Percentiles rank a stretch among this genome's conserved stretches.
Conservation (phyloP, 176 grass and related monocot species). For the Oryza australiensis region DNA sequence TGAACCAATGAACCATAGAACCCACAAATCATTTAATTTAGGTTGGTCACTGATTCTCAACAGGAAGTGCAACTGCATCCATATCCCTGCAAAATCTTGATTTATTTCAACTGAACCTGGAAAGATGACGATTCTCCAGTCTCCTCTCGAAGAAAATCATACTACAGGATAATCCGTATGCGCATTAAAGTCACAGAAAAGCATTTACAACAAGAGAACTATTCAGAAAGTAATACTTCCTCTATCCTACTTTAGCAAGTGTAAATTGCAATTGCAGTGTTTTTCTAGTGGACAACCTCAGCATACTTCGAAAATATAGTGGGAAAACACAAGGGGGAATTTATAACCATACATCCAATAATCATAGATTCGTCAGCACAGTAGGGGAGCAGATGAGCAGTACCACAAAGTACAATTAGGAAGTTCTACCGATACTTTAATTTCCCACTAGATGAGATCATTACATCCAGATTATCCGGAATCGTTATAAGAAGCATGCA, state of each 20-base stretch:
- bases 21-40: neutral
- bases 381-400: neutral
- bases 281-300: neutral
- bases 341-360: neutral
- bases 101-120: neutral
- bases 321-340: neutral
- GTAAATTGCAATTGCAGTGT: neutral
- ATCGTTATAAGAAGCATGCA: neutral
- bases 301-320: neutral
- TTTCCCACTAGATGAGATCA: neutral
- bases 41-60: neutral
- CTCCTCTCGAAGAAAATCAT: neutral
- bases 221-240: neutral
- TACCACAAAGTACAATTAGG: neutral
- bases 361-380: neutral
- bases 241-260: slow-evolving; percentile 5
- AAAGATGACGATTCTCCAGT: neutral
- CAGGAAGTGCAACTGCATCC: neutral
- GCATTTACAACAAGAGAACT: neutral
- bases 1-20: neutral
- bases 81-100: neutral
- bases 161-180: neutral
- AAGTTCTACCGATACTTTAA: neutral
- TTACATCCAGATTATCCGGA: neutral
- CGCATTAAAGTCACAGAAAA: neutral